These are phyloP conservation scores for Lepidium campestre DNA, from an alignment of 441 rosid genomes.

Conservation along the genomic window DNA sequence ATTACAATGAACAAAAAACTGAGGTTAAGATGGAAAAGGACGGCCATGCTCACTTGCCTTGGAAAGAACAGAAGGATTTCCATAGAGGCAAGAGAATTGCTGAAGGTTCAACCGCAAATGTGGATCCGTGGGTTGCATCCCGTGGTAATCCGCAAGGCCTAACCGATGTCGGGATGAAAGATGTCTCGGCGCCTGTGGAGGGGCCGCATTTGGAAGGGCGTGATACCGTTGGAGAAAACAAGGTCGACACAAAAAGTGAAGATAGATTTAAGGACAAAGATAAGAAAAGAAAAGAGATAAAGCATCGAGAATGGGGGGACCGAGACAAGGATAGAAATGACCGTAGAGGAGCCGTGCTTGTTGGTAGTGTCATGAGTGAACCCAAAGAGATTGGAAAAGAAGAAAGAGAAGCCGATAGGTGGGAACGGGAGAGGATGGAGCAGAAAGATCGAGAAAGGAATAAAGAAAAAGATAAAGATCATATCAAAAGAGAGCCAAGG, in stretches of 20 bases:
- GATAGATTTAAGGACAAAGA: constrained; percentile 91
- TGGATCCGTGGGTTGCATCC: constrained; percentile 60
- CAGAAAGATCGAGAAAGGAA: constrained; percentile 70
- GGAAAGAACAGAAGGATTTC: constrained; percentile 88
- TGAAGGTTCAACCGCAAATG: constrained; percentile 51
- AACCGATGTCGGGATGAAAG: constrained; percentile 54
- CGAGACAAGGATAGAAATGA: constrained; percentile 89
- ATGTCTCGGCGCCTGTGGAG: constrained; percentile 51
- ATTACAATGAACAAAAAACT: constrained; percentile 45
- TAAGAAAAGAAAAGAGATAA: constrained; percentile 77
- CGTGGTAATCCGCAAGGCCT: constrained; percentile 56
- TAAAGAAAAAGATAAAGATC: constrained; percentile 89
- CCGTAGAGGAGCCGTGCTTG: constrained; percentile 52
- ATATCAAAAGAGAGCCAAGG: constrained; percentile 61
- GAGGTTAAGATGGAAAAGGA: constrained; percentile 72
- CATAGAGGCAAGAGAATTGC: constrained; percentile 72
- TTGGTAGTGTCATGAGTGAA: constrained; percentile 52
- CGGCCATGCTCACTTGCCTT: constrained; percentile 56
- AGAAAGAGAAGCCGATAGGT: constrained; percentile 77
- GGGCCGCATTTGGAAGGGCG: constrained; percentile 56
- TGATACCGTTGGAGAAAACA: constrained; percentile 84
- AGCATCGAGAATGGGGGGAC: constrained; percentile 88
- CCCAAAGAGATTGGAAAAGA: constrained; percentile 66
- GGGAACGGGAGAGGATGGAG: constrained; percentile 91
- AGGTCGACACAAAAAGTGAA: constrained; percentile 68